Evolutionary conservation across 257 asterid genomes (phyloP), one percentile per base, ranked within the genome.

Genomic region (Solanum chiquidenum): DNA sequence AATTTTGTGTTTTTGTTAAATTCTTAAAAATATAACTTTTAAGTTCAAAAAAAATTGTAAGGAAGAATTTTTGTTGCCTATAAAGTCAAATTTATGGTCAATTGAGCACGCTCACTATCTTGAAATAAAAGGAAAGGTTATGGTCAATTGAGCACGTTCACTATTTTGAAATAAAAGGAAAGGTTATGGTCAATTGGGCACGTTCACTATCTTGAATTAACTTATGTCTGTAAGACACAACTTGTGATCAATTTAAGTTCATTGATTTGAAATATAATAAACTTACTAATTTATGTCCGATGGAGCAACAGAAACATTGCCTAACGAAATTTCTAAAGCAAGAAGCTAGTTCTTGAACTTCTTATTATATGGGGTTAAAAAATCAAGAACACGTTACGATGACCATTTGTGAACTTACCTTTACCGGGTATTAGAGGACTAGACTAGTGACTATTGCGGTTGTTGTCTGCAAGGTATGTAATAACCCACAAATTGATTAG

Each of bases 381-480:
- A 52, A 52, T 52, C 62, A 52, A 52, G 62, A 52, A 52, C 2
- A 14, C 0, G 1, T 52, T 52, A 52, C 10, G 0, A 5, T 16
- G 8, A 18, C 0, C 4, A 18, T 49, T 14, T 52, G n/a, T 52
- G 23, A 52, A 52, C 1, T 6, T 52, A 16, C 9, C 60, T 49
- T 49, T 49, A 49, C 0, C 9, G 0, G 21, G 0, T 5, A 49
- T 49, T 49, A 14, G 21, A 49, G 0, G 23, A 49, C 5, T 1
- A 44, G 2, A 11, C 0, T 42, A 14, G 1, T 42, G 49, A 42
- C 13, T 42, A 42, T 42, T 42, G 4, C 12, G 4, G 0, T 40
- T 40, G 11, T 40, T 40, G 12, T 40, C 12, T 40, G 12, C 12
- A 42, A 42, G 4, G 4, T 42, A 42, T 42, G 12, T 42, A 13